phyloP scores from a whole-genome alignment of 768 basidiomycete genomes.

The Lentinus tigrinus region DNA sequence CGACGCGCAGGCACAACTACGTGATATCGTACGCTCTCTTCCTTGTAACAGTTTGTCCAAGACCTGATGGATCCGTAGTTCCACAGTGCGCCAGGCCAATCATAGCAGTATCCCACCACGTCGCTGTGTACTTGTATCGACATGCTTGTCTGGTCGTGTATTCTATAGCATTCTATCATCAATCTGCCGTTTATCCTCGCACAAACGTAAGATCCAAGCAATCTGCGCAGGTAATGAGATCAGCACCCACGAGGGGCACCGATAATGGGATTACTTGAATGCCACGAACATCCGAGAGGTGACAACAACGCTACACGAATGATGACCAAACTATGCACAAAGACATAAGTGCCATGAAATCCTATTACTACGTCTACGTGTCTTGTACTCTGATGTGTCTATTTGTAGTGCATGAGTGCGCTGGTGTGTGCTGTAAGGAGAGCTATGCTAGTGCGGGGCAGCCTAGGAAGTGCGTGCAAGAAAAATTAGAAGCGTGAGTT shows the following conservation, averaged over 20 bases:
- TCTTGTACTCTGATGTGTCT: no score
- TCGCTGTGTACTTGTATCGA: background rate
- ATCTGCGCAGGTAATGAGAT: no score
- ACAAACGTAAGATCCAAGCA: no score
- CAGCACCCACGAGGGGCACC: no score
- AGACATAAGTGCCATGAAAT: no score
- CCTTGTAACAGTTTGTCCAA: background rate
- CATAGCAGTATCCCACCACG: background rate
- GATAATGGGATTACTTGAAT: no score
- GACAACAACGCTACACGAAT: no score
- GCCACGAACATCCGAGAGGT: no score
- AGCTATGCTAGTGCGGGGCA: background rate
- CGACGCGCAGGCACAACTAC: slow-evolving; percentile 83
- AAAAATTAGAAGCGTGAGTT: slow-evolving; percentile 1
- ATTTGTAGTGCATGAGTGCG: background rate
- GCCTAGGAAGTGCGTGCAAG: background rate
- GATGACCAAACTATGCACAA: no score
- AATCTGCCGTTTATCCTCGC: no score
- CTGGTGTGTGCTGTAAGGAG: background rate
- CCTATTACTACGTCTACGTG: no score
- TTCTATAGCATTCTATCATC: background rate
- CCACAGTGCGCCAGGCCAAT: slow-evolving; percentile 43
- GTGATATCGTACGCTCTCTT: slow-evolving; percentile 62
- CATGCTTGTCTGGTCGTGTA: background rate
- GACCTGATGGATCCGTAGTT: slow-evolving; percentile 38